Evolutionary conservation across 495 filamentous ascomycete genomes (phyloP), one percentile per base, ranked within the genome.

Genomic region (Xylaria curta): DNA sequence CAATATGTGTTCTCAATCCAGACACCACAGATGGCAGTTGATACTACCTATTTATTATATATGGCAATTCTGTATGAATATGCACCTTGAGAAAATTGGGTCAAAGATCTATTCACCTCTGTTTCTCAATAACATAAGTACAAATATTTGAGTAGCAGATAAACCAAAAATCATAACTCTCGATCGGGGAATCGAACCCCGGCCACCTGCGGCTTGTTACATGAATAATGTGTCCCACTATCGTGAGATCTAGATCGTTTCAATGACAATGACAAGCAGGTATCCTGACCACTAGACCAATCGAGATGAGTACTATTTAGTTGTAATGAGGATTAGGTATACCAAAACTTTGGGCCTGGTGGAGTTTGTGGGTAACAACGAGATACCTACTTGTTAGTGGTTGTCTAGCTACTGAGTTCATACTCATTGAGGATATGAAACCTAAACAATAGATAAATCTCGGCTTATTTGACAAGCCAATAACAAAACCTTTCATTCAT

Each of bases 141-240:
- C 6, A 9, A 1, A 15, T 17, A 10, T 9, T 2, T 8, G 12
- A 31, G 15, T 17, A 13, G 10, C 1, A 31, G 10, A 38, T 2
- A 38, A 21, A 17, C 26, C 19, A 36, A 60, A 60, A 19, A 40
- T 0, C n/a, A 40, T n/a, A 15, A 58, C 79, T 81, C 80, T 79
- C 78, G 76, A 79, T 78, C 79, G 80, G 80, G 79, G 80, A 81
- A 81, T 81, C 78, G 78, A 81, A 81, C 79, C 80, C 80, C 80
- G 79, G 78, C 75, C 78, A 80, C 79, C 74, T 76, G 80, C 78
- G 79, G 26, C 12, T 42, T 54, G 42, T 26, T 61, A 24, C 33
- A 31, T n/a, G 28, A 51, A 6, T 49, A 3, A 26, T 49, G 9
- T 21, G 13, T 51, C 9, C 38, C 62, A 47, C 15, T 49, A 49